Evolutionary conservation across 257 asterid species (phyloP).

Genomic region (Ehretia macrophylla): DNA sequence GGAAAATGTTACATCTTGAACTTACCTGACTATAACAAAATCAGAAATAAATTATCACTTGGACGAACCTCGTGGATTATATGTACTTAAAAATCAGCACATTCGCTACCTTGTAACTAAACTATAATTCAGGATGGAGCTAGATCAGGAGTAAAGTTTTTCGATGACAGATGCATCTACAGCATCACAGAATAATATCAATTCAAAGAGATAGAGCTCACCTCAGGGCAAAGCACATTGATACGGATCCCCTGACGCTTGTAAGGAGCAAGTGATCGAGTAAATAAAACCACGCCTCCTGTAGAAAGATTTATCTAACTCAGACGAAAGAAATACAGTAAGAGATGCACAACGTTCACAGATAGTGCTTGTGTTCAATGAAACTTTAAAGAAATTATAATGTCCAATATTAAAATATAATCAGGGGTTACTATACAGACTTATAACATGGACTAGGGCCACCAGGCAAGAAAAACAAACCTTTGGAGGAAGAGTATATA

Average conservation of each 20-base stretch:
- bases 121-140: too few species aligned
- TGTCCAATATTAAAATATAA: not conserved
- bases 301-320: conserved; percentile 10
- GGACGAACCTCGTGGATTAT: too few species aligned
- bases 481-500: conserved; percentile 86
- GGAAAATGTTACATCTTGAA: too few species aligned
- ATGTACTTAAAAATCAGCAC: too few species aligned
- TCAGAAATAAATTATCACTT: too few species aligned
- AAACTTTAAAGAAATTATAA: not conserved
- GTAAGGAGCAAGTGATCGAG: conserved; percentile 75
- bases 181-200: not conserved
- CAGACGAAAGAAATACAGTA: conserved; percentile 16
- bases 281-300: conserved; percentile 90
- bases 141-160: too few species aligned
- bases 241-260: conserved; percentile 87
- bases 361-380: not conserved
- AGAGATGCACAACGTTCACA: conserved; percentile 1
- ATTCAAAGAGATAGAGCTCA: conserved; percentile 13
- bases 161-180: not conserved
- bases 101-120: too few species aligned
- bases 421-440: not conserved
- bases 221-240: conserved; percentile 98
- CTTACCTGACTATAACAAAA: too few species aligned
- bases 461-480: conserved; percentile 43
- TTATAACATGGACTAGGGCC: not conserved